phyloP scores from a whole-genome alignment of 2,329 filamentous ascomycete genomes.

The Graphilbum sp. region DNA sequence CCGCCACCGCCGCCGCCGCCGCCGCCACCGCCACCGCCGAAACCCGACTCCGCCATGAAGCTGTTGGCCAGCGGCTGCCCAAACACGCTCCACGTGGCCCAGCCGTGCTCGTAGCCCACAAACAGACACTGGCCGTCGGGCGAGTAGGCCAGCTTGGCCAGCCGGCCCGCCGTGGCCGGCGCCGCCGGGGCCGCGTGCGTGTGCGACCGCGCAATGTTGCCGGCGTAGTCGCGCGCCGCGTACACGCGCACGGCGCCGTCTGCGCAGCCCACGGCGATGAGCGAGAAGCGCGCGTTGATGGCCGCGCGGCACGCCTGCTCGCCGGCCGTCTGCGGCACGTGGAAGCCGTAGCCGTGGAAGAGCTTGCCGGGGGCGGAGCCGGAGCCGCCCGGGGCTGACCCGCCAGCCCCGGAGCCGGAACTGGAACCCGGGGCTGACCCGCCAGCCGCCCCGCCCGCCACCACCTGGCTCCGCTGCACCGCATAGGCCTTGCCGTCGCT shows the following conservation, averaged over 20 bases:
- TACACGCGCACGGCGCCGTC: slow-evolving; percentile 79
- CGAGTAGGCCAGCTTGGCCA: slow-evolving; percentile 71
- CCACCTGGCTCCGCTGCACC: slow-evolving; percentile 49
- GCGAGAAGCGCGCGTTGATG: slow-evolving; percentile 87
- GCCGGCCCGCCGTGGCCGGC: slow-evolving; percentile 44
- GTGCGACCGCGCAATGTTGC: slow-evolving; percentile 82
- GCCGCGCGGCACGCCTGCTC: slow-evolving; percentile 56
- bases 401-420: slow-evolving; percentile 1
- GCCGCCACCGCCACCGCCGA: slow-evolving; percentile 44
- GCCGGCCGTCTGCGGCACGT: slow-evolving; percentile 44
- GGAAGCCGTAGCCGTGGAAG: slow-evolving; percentile 86
- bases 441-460: neutral
- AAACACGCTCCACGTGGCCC: slow-evolving; percentile 96
- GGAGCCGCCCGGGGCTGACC: slow-evolving; percentile 15
- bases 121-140: slow-evolving; percentile 95
- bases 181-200: slow-evolving; percentile 56
- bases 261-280: slow-evolving; percentile 72
- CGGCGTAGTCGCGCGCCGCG: slow-evolving; percentile 79
- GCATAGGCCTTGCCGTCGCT: slow-evolving; percentile 79
- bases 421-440: neutral
- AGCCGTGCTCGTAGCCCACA: slow-evolving; percentile 79
- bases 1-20: slow-evolving; percentile 45
- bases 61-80: slow-evolving; percentile 78
- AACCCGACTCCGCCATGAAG: slow-evolving; percentile 54
- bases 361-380: slow-evolving; percentile 38